Conservation (phyloP, 768 basidiomycete species). For the Lentinula sp. region DNA sequence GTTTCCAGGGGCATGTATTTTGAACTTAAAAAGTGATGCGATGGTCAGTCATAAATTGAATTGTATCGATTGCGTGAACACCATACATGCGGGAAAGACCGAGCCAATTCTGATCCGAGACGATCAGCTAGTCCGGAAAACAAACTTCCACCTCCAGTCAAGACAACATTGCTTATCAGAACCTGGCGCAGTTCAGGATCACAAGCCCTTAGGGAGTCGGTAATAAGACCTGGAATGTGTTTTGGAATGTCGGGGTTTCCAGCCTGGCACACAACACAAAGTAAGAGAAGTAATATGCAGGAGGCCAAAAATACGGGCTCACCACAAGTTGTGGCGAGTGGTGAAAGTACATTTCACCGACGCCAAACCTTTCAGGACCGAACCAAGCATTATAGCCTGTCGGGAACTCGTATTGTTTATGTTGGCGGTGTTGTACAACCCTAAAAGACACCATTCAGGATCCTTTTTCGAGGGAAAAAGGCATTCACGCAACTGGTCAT, state of each 20-base stretch:
- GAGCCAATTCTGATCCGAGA: conserved; percentile 66
- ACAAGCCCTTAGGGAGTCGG: conserved; percentile 72
- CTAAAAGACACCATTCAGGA: conserved; percentile 27
- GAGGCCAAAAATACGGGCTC: conserved; percentile 14
- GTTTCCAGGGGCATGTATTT: conserved; percentile 90
- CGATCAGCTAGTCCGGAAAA: conserved; percentile 85
- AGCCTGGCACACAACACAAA: conserved; percentile 15
- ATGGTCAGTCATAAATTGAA: not conserved
- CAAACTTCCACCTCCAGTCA: conserved; percentile 90
- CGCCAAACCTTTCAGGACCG: conserved; percentile 71
- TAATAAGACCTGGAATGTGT: conserved; percentile 70
- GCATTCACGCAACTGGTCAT: conserved; percentile 57
- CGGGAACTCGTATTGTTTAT: conserved; percentile 88
- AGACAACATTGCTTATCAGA: conserved; percentile 87
- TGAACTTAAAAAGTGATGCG: conserved; percentile 43
- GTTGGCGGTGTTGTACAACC: conserved; percentile 47
- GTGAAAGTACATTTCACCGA: conserved; percentile 87
- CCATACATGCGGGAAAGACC: conserved; percentile 75
- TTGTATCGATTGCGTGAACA: not conserved
- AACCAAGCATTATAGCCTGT: conserved; percentile 87
- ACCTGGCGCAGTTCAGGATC: conserved; percentile 90
- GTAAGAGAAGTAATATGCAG: not conserved
- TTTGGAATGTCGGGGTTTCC: conserved; percentile 68
- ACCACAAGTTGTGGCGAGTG: conserved; percentile 57
- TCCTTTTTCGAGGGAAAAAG: not conserved